Evolutionary conservation across 2,329 filamentous ascomycete genomes (phyloP).

Genomic region (Nothophoma quercina): DNA sequence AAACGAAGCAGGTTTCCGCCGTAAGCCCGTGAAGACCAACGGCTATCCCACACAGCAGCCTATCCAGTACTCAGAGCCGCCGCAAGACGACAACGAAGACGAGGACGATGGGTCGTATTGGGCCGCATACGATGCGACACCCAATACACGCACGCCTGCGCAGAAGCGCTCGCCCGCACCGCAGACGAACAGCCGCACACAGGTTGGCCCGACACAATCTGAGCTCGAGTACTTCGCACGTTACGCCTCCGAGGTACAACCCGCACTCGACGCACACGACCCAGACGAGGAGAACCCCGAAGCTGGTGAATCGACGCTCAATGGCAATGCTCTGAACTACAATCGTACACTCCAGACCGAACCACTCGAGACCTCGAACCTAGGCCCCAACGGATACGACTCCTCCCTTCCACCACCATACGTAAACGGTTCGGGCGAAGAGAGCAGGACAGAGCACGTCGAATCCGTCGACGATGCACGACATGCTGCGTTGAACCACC

Average conservation of each 20-base stretch:
- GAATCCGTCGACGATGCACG: conserved; percentile 32
- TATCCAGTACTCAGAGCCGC: conserved; percentile 21
- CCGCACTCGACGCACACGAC: conserved; percentile 81
- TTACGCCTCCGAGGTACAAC: conserved; percentile 77
- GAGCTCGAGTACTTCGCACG: conserved; percentile 79
- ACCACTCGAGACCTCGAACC: conserved; percentile 50
- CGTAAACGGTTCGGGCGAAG: conserved; percentile 11
- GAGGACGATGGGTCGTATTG: conserved; percentile 82
- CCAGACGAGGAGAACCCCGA: conserved; percentile 71
- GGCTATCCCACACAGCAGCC: conserved; percentile 20
- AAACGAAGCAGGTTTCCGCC: conserved; percentile 58
- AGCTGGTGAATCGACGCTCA: conserved; percentile 60
- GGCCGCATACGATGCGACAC: conserved; percentile 79
- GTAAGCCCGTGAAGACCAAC: conserved; percentile 35
- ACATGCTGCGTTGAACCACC: conserved; percentile 40
- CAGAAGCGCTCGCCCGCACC: conserved; percentile 69
- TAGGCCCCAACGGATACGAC: conserved; percentile 42
- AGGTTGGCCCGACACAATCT: conserved; percentile 48
- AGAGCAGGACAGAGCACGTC: conserved; percentile 31
- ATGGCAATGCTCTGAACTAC: conserved; percentile 58
- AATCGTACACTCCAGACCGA: conserved; percentile 55
- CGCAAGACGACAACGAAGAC: conserved; percentile 60
- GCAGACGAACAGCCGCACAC: conserved; percentile 44
- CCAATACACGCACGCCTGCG: conserved; percentile 56
- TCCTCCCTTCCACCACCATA: conserved; percentile 39